Base-by-base conservation (phyloP, 768 basidiomycete species). In the Hirschioporus abietinus region DNA sequence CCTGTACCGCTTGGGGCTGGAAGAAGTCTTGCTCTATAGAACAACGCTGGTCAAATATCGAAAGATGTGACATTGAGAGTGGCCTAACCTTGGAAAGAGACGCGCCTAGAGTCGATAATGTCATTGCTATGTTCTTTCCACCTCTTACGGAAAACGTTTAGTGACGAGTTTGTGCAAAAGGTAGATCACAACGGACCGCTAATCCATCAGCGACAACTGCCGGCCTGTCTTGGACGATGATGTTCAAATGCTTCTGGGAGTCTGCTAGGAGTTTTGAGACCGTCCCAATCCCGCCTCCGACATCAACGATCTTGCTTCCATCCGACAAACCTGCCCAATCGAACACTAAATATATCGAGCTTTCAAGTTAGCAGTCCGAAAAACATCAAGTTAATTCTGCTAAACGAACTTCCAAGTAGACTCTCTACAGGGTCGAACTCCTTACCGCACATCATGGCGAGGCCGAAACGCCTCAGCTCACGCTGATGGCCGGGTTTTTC, bases 211-310 rank as follows among this genome's bases (percentile, higher is more conserved):
- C 78, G 36, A 84, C 81, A 0, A 88, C 86, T 2, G 80, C 78
- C 4, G 80, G 78, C 23, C 83, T 78, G 70, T 91, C 89, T 68
- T 91, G 89, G 26, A 90, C 79, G n/a, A 89, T 74, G 68, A 90
- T 80, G 58, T 80, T 79, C 66, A 86, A 70, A 26, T 73, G 68
- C 12, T 74, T 73, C 66, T 17, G 68, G 73, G 79, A 74, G 24
- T 77, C 75, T 20, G 77, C 81, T 42, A 84, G 78, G 58, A 77
- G 69, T 77, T 84, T 77, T 1, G 80, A 78, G 3, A 80, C 81
- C 34, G 80, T 81, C 18, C 89, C 89, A 35, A 90, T 85, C 2
- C 89, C 89, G 17, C 89, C 89, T 1, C 89, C 89, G 1, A 90
- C 87, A 66, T 91, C 89, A 5, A 90, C 83, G 15, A 90, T 77